Base-by-base conservation (phyloP, 1,284 basidiomycete species). In the Trichosporon ovoides region DNA sequence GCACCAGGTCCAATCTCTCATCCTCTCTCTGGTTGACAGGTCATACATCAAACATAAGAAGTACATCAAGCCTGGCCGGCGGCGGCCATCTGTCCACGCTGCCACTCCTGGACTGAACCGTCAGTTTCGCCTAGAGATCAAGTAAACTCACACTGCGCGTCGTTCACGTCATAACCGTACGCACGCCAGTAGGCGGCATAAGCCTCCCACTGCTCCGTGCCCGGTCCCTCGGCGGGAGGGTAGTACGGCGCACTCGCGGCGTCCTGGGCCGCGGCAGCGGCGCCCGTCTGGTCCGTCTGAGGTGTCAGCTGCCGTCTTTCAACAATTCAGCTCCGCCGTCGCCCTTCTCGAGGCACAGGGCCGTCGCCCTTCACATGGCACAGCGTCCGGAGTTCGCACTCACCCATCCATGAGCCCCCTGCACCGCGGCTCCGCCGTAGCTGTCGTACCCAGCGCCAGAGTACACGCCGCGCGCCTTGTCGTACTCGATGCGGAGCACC, bases 81-180 rank as follows among this genome's bases (percentile, higher is more conserved):
- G 24, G 43, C 43, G 16, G 43, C 43, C 69, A 49, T 70, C 55
- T 76, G 75, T 13, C 65, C 57, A 24, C 70, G 68, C 59, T 75
- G 73, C 75, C 75, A 77, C n/a, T 71, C 71, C 67, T 76, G 69
- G 74, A 77, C 69, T 11, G 33, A 12, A 22, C 20, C 24, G 38
- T 55, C 11, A 53, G 33, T 22, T 1, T 7, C 34, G 22, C 5
- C 43, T 34, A 11, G 16, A 14, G 19, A 33, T 3, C 13, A 49
- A 37, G 16, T 13, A 12, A 24, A 71, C 74, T 66, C 51, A 76
- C 74, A 78, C 53, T 77, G 74, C 18, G 75, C 74, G 60, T 78
- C 77, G 54, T 89, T 90, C 65, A 92, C 87, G 69, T 93, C 89
- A 75, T 92, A 93, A 9, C 91, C 91, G 71, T 90, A 91, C 14